These are phyloP conservation scores for Penicillium ochrochloron DNA, from an alignment of 495 filamentous ascomycete genomes.

Conservation along the genomic window DNA sequence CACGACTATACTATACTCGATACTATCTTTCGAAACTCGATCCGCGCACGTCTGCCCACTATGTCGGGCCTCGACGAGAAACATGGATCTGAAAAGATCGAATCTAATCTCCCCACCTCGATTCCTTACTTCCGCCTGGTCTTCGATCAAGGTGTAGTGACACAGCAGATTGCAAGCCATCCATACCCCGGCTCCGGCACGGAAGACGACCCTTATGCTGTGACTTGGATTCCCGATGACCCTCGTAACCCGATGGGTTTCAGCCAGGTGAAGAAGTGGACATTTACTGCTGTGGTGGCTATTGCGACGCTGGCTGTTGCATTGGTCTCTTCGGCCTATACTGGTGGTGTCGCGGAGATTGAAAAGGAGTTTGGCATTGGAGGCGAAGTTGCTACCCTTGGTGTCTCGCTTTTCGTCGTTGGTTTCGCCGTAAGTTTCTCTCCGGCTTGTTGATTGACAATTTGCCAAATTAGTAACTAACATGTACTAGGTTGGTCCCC, in stretches of 20 bases:
- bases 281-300: slow-evolving; percentile 66
- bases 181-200: slow-evolving; percentile 73
- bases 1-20: slow-evolving; percentile 1
- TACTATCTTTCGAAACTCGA: neutral
- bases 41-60: slow-evolving; percentile 21
- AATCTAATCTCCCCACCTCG: slow-evolving; percentile 37
- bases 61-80: slow-evolving; percentile 38
- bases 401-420: slow-evolving; percentile 74
- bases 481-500: slow-evolving; percentile 41
- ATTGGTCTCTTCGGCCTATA: slow-evolving; percentile 77
- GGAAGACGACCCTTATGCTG: slow-evolving; percentile 71
- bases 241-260: slow-evolving; percentile 75
- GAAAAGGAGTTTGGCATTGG: slow-evolving; percentile 62
- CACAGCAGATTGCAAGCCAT: slow-evolving; percentile 59
- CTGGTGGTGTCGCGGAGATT: slow-evolving; percentile 70
- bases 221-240: slow-evolving; percentile 76
- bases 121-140: slow-evolving; percentile 53
- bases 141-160: slow-evolving; percentile 58
- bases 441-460: neutral
- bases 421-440: slow-evolving; percentile 65
- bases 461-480: neutral
- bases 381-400: slow-evolving; percentile 64
- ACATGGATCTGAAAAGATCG: slow-evolving; percentile 35
- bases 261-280: slow-evolving; percentile 66
- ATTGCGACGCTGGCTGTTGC: slow-evolving; percentile 73